Evolutionary conservation across 345 rosid genomes (phyloP).

Genomic region (Erodium maritimum): DNA sequence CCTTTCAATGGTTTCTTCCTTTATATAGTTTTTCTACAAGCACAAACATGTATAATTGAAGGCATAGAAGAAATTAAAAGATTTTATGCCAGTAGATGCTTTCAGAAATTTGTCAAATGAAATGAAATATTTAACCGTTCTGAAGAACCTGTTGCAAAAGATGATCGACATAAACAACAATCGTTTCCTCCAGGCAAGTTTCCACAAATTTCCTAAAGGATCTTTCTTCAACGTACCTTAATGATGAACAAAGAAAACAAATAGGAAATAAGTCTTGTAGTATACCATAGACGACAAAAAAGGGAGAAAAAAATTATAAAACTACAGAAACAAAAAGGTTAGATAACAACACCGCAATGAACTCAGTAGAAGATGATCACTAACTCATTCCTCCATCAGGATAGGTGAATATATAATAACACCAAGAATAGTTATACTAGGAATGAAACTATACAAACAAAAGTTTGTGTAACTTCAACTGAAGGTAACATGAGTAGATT

Average conservation of each 20-base stretch:
- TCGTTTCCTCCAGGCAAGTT: constrained; percentile 90
- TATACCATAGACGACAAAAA: too few species aligned
- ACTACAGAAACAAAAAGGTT: background rate
- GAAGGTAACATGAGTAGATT: too few species aligned
- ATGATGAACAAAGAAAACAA: constrained; percentile 12
- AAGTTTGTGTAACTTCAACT: too few species aligned
- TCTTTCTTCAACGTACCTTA: constrained; percentile 92
- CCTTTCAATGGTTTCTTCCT: constrained; percentile 92
- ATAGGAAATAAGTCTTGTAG: constrained; percentile 6
- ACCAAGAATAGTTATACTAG: too few species aligned
- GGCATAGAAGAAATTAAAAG: constrained; percentile 1
- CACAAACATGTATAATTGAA: constrained; percentile 6
- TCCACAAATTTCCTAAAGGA: constrained; percentile 93
- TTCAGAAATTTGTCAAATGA: background rate
- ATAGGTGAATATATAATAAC: too few species aligned
- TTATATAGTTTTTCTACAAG: constrained; percentile 69
- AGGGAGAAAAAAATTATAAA: background rate
- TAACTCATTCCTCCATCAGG: too few species aligned
- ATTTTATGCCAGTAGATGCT: background rate
- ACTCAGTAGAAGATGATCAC: too few species aligned
- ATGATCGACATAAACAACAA: constrained; percentile 76
- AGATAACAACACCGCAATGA: too few species aligned
- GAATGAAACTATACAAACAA: too few species aligned
- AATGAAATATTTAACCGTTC: background rate
- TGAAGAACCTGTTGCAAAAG: constrained; percentile 67